Evolutionary conservation across 805 yeast genomes (phyloP).

Genomic region (Kazachstania viticola): DNA sequence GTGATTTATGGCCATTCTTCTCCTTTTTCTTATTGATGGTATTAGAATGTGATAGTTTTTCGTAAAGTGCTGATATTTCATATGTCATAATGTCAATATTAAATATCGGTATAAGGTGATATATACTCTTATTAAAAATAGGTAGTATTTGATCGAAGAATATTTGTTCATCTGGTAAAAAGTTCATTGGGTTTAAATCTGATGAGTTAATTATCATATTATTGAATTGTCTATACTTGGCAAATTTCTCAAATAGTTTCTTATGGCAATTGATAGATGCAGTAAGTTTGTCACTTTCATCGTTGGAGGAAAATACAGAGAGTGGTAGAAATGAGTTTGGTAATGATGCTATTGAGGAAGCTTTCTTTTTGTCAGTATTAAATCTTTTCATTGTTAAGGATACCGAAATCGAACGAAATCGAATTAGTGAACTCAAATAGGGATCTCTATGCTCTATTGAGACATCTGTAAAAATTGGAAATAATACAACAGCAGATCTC

Average conservation of each 20-base stretch:
- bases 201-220: conserved; percentile 6
- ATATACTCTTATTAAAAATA: conserved; percentile 12
- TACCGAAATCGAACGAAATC: conserved; percentile 16
- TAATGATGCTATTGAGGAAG: conserved; percentile 8
- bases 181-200: conserved; percentile 2
- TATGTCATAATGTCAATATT: conserved; percentile 9
- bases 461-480: conserved; percentile 14
- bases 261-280: conserved; percentile 14
- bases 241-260: conserved; percentile 20
- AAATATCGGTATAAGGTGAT: conserved; percentile 17
- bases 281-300: conserved; percentile 2
- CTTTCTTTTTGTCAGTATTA: conserved; percentile 4
- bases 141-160: conserved; percentile 15
- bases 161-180: conserved; percentile 10
- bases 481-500: conserved; percentile 19
- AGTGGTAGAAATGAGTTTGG: conserved; percentile 17
- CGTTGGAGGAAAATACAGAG: conserved; percentile 15
- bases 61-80: conserved; percentile 11
- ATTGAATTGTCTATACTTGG: conserved; percentile 13
- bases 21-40: too few relatives aligned
- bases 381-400: conserved; percentile 11
- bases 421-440: conserved; percentile 12
- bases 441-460: conserved; percentile 21
- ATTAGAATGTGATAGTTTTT: too few relatives aligned
- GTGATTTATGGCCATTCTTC: conserved; percentile 3